Evolutionary conservation across 1,284 basidiomycete genomes (phyloP).

Genomic region (Rhizoctonia solani): DNA sequence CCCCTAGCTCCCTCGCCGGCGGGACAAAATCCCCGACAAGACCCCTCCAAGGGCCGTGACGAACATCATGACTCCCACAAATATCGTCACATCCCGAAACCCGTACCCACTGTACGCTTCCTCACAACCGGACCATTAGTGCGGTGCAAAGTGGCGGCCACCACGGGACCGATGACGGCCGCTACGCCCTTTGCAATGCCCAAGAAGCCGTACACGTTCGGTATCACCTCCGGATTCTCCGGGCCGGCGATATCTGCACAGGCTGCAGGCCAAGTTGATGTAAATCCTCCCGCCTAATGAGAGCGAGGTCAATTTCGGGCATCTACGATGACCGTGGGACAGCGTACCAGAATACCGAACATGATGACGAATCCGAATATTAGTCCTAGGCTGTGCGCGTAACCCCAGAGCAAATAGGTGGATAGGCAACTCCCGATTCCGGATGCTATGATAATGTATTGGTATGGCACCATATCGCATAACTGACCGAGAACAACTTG

Average conservation of each 20-base stretch:
- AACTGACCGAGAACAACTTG: constrained; percentile 35
- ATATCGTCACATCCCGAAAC: constrained; percentile 29
- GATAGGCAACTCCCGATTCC: constrained; percentile 10
- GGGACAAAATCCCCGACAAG: neutral
- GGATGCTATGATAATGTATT: constrained; percentile 26
- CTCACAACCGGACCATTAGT: neutral
- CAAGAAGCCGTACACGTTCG: constrained; percentile 9
- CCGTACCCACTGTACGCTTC: constrained; percentile 26
- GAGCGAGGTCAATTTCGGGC: neutral
- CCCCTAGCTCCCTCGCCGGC: neutral
- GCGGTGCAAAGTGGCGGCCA: constrained; percentile 5
- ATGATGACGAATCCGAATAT: constrained; percentile 33
- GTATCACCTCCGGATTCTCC: neutral
- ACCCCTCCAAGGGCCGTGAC: constrained; percentile 13
- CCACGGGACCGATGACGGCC: constrained; percentile 10
- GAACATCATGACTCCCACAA: constrained; percentile 28
- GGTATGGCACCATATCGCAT: constrained; percentile 32
- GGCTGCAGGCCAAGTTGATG: constrained; percentile 20
- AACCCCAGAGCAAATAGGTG: constrained; percentile 34
- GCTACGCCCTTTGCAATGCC: constrained; percentile 23
- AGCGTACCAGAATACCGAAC: constrained; percentile 27
- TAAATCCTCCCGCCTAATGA: constrained; percentile 29
- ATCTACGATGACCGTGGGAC: neutral
- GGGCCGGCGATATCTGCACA: constrained; percentile 24
- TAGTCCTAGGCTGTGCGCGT: constrained; percentile 18